These are phyloP conservation scores for Rhizopus arrhizus DNA, from an alignment of 371 early-diverging fungal genomes.

Conservation along the genomic window DNA sequence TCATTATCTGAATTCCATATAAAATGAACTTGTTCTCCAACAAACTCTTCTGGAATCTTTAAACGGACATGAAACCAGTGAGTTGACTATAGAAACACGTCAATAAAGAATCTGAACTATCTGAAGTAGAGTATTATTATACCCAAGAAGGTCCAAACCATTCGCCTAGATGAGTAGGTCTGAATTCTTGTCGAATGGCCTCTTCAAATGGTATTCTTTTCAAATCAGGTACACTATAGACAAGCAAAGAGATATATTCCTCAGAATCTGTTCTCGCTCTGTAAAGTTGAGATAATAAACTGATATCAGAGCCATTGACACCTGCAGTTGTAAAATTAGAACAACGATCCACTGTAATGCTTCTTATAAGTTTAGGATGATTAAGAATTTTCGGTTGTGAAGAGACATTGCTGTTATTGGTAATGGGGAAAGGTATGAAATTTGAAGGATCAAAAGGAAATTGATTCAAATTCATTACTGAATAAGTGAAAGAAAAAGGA, in stretches of 20 bases:
- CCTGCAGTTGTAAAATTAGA: conserved; percentile 51
- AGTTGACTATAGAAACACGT: conserved; percentile 63
- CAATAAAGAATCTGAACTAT: too few relatives aligned
- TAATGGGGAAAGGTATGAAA: not conserved
- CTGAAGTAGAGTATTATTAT: not conserved
- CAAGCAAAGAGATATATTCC: conserved; percentile 50
- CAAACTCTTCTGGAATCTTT: conserved; percentile 74
- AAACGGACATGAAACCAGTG: conserved; percentile 85
- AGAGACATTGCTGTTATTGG: not conserved
- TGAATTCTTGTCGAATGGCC: conserved; percentile 74
- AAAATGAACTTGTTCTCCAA: conserved; percentile 74
- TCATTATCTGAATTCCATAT: conserved; percentile 86
- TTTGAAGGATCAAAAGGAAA: conserved; percentile 6
- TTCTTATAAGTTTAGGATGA: conserved; percentile 46
- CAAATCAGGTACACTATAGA: conserved; percentile 80
- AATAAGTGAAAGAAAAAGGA: not conserved
- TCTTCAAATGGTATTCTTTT: conserved; percentile 84
- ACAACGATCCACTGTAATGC: conserved; percentile 51
- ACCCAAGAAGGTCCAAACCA: conserved; percentile 89
- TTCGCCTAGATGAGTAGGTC: conserved; percentile 69
- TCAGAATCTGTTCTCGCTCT: conserved; percentile 51
- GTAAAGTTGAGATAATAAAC: conserved; percentile 51
- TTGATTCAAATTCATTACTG: conserved; percentile 16
- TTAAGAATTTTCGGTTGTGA: conserved; percentile 31
- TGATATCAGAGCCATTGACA: conserved; percentile 54